These are phyloP conservation scores for Helotiales sp. DNA, from an alignment of 2,329 filamentous ascomycete species.

Conservation along the genomic window DNA sequence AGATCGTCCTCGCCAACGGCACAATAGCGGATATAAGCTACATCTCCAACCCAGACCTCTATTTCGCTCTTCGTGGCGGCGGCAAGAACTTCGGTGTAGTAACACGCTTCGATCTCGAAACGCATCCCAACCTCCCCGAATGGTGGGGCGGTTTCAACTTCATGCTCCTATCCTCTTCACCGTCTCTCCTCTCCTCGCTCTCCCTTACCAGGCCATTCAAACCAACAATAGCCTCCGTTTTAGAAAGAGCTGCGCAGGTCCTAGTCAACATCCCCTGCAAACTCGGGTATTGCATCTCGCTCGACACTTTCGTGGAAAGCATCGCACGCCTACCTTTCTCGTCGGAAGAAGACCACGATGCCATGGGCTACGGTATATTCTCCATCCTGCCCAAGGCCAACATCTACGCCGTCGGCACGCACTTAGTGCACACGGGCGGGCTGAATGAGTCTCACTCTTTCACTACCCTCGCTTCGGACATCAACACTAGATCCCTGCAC, in stretches of 20 bases:
- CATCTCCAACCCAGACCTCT: constrained; percentile 53
- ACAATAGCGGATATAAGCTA: constrained; percentile 51
- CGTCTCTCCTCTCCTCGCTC: background rate
- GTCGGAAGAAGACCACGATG: background rate
- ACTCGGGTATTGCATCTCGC: constrained; percentile 7
- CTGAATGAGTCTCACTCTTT: background rate
- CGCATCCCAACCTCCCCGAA: constrained; percentile 32
- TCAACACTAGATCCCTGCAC: background rate
- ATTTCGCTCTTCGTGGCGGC: constrained; percentile 59
- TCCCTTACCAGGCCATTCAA: background rate
- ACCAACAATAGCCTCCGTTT: background rate
- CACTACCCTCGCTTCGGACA: background rate
- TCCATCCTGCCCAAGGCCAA: background rate
- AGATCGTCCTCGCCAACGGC: constrained; percentile 52
- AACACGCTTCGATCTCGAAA: constrained; percentile 52
- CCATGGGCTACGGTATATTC: background rate
- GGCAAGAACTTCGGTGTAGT: constrained; percentile 61
- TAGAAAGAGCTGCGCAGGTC: background rate
- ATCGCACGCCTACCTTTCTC: background rate
- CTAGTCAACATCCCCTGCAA: background rate
- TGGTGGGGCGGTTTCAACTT: constrained; percentile 24
- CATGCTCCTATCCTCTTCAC: background rate
- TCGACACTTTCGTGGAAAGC: background rate
- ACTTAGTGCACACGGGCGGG: background rate
- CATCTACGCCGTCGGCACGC: background rate